Base-by-base conservation (phyloP, 306 rosid genomes). In the Mucuna pruriens region DNA sequence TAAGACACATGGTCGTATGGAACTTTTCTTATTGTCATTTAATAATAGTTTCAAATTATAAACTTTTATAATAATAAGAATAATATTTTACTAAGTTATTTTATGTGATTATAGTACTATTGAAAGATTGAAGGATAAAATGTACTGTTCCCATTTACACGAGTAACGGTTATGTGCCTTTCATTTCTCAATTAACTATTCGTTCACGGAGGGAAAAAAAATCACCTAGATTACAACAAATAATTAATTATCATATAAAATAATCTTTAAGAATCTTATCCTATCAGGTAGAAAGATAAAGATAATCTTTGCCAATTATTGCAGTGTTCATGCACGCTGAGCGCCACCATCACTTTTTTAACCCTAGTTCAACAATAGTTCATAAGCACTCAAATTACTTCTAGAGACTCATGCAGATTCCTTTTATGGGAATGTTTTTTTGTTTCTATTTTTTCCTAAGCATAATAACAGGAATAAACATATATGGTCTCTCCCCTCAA, bases 321-420 rank as follows among this genome's bases (percentile, higher is more conserved):
- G 70, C 78, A 64, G 6, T 63, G 16, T 42, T 70, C 80, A 84
- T 78, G 80, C 86, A 84, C 20, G 80, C 86, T 52, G 26, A 71
- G 63, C 52, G 74, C 83, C 81, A 61, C 60, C 76, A 44, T 74
- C 58, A 63, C 75, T 23, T 83, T 77, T 76, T 51, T 49, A 11
- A 2, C 71, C 20, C 16, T 39, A 51, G 26, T 76, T 77, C 69
- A 70, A 70, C 4, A 69, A 34, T 46, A n/a, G 10, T 33, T 42
- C 39, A 42, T 40, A 22, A 42, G 55, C 74, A 31, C 70, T 42
- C 70, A 70, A 55, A 39, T 68, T 55, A 68, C 57, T 39, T 26
- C 70, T 17, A 40, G 82, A 78, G 55, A 67, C 57, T 22, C 17
- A 52, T 52, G 83, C 70, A 68, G 4, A 26, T 67, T 78, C 45